Percentiles rank a stretch among this genome's conserved stretches.
Conservation (phyloP, 805 yeast species). For the Candida sonorensis region DNA sequence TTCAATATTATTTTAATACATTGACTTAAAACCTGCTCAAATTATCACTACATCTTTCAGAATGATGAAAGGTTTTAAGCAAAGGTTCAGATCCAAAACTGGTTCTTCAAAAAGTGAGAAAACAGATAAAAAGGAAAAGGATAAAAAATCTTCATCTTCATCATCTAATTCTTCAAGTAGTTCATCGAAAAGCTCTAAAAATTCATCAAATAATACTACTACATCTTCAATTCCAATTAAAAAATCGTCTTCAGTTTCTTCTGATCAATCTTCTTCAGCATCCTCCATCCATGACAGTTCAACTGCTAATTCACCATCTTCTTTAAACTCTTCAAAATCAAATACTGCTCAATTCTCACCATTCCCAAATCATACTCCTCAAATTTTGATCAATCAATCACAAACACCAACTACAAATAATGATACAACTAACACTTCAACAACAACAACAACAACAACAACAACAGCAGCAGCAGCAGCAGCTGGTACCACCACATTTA, state of each 20-base stretch:
- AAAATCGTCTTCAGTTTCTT: constrained; percentile 10
- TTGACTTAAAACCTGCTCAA: not conserved
- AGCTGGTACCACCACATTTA: too few species aligned
- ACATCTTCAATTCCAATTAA: constrained; percentile 11
- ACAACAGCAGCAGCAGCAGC: constrained; percentile 6
- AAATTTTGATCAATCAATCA: too few species aligned
- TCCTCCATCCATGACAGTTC: constrained; percentile 12
- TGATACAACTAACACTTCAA: constrained; percentile 6
- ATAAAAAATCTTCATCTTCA: constrained; percentile 18
- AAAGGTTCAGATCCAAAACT: constrained; percentile 39
- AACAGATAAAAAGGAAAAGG: constrained; percentile 35
- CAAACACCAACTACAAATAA: too few species aligned
- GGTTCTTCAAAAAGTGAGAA: constrained; percentile 29
- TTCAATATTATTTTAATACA: too few species aligned
- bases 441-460: constrained; percentile 6
- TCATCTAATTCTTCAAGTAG: constrained; percentile 7
- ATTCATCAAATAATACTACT: too few species aligned
- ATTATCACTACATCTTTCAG: constrained; percentile 14
- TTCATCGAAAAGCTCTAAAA: constrained; percentile 6
- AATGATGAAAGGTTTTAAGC: constrained; percentile 74
- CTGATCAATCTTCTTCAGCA: constrained; percentile 13
- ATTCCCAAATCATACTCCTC: too few species aligned
- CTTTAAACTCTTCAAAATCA: constrained; percentile 17
- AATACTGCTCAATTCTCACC: constrained; percentile 1
- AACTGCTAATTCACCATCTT: constrained; percentile 13